Percentiles rank a stretch among this genome's conserved stretches.
Evolutionary conservation across 2,329 filamentous ascomycete species (phyloP).

Genomic region (Metarhizium rileyi): DNA sequence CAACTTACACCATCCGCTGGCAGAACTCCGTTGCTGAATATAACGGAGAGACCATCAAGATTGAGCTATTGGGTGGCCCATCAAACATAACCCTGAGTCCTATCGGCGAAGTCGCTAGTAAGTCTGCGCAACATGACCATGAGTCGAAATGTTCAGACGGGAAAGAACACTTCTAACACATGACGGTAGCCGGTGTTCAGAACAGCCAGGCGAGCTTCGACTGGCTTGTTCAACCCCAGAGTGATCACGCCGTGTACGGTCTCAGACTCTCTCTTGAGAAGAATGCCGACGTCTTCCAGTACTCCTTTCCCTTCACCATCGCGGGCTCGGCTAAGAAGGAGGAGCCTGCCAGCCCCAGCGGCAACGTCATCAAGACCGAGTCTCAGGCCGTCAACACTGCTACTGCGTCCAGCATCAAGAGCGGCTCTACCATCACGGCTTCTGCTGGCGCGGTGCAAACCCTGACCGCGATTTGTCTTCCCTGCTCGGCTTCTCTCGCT

Average conservation of each 20-base stretch:
- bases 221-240: slow-evolving; percentile 35
- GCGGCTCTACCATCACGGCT: slow-evolving; percentile 10
- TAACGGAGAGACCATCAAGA: slow-evolving; percentile 34
- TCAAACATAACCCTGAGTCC: slow-evolving; percentile 31
- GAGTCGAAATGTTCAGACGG: not conserved
- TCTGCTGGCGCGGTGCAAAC: too few relatives aligned
- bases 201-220: slow-evolving; percentile 35
- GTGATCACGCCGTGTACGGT: slow-evolving; percentile 42
- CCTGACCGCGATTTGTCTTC: too few relatives aligned
- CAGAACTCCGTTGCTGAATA: slow-evolving; percentile 28
- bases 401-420: slow-evolving; percentile 15
- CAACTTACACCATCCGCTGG: slow-evolving; percentile 43
- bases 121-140: slow-evolving; percentile 18
- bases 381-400: slow-evolving; percentile 21
- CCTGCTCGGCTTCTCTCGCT: too few relatives aligned
- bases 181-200: slow-evolving; percentile 32
- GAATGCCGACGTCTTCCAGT: slow-evolving; percentile 45
- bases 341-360: slow-evolving; percentile 13
- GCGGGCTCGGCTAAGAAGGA: slow-evolving; percentile 17
- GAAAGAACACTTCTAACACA: not conserved
- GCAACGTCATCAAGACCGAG: slow-evolving; percentile 19
- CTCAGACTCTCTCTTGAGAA: slow-evolving; percentile 42
- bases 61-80: slow-evolving; percentile 45
- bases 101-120: slow-evolving; percentile 38
- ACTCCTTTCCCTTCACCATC: slow-evolving; percentile 52